phyloP scores from a whole-genome alignment of 352 stramenopile genomes.

The Chrysophaeum taylorii region DNA sequence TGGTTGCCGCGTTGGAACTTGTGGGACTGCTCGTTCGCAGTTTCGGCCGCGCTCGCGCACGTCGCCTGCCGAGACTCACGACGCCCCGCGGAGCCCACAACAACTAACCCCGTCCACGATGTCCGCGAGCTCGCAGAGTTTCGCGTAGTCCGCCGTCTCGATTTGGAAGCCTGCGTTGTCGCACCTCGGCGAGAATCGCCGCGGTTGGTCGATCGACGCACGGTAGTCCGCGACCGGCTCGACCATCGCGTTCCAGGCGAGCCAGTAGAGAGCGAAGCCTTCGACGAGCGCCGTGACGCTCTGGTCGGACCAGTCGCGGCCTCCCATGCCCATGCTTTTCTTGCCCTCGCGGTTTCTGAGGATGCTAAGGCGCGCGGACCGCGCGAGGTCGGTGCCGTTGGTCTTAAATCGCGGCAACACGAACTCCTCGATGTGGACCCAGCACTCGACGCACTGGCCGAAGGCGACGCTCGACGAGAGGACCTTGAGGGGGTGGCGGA shows the following conservation, averaged over 20 bases:
- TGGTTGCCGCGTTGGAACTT: not conserved
- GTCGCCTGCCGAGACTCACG: too few species aligned
- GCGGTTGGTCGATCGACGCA: too few species aligned
- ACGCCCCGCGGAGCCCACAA: too few species aligned
- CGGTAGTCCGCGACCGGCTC: constrained; percentile 4
- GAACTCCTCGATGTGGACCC: constrained; percentile 12
- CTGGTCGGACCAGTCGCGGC: not conserved
- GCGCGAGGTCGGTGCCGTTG: too few species aligned
- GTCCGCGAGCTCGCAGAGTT: not conserved
- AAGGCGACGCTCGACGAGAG: not conserved
- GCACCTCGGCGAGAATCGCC: too few species aligned
- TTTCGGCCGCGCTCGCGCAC: not conserved
- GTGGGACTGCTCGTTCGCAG: not conserved
- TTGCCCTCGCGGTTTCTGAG: not conserved
- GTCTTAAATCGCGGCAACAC: not conserved
- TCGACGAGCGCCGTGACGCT: not conserved
- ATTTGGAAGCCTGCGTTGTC: too few species aligned
- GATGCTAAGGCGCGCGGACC: too few species aligned
- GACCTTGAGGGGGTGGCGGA: constrained; percentile 13
- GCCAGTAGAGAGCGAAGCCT: constrained; percentile 10
- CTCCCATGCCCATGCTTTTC: not conserved
- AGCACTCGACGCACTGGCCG: constrained; percentile 16
- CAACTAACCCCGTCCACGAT: too few species aligned
- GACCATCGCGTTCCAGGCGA: constrained; percentile 1
- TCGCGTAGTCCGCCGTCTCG: not conserved